Evolutionary conservation across 2,329 filamentous ascomycete genomes (phyloP), one percentile per base, ranked within the genome.

Genomic region (Botrytis galanthina): DNA sequence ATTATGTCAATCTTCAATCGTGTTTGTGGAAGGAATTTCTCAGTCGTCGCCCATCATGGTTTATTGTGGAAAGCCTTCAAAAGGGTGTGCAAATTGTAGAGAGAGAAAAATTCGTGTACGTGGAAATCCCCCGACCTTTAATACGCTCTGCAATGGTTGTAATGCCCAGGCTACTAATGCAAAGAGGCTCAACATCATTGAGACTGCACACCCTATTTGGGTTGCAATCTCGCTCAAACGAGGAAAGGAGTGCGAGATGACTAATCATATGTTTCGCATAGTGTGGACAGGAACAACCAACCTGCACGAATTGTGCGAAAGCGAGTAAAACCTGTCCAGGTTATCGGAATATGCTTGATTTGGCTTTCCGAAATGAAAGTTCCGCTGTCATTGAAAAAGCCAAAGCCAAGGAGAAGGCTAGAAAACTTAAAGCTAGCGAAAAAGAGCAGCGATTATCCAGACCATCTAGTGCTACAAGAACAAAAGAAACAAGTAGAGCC

Each of bases 291-390:
- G 82, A 78, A 73, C 83, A 83, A 62, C 86, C 86, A 14, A 81
- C 83, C 70, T 88, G 87, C 73, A 85, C 84, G 64, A 86, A 88
- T 79, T 88, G 87, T 79, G 82, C 84, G 71, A 87, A 87, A 78
- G 83, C 85, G 62, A 82, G 85, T 73, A 83, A 85, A 73, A 75
- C 80, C 80, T 88, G 87, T 74, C 86, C 86, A 39, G 87, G 86
- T 71, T 88, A 88, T 77, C 82, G 87, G 48, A 88, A 88, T 76
- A 82, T 87, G 69, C 83, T 87, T 62, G 87, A 88, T 78, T 84
- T 88, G 73, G 87, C 88, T 84, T 88, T 88, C 76, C 83, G 87
- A 66, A 86, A 88, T 78, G 86, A 88, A 79, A 88, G 86, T 76
- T 84, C 83, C 44, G 84, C 85, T 78, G 86, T 88, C 73, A 87